Base-by-base conservation (phyloP, 176 grass and related monocot species). In the Juncus inflexus region DNA sequence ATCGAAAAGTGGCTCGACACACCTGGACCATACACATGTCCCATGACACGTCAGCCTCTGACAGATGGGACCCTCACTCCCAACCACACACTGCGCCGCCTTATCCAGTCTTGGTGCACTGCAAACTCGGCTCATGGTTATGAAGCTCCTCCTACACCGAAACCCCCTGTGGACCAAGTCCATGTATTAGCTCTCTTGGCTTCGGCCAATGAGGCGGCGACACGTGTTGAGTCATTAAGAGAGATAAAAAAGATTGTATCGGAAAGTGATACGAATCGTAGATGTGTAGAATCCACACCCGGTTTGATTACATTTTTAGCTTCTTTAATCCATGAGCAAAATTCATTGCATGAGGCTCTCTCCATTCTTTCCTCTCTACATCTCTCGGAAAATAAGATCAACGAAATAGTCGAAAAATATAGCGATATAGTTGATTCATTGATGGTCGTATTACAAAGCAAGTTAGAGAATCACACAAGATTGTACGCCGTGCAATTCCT, bases 81-180 rank as follows among this genome's bases (percentile, higher is more conserved):
- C 55, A 99, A 99, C 88, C 80, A 97, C 55, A 99, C 94, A 11
- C 94, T 99, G 28, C 85, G 94, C 54, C 85, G 88, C 36, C 88
- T 99, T 45, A 99, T 99, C 80, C 80, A 83, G 47, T 65, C 85
- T 9, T 99, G 94, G 94, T 70, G 83, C 77, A 62, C 65, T 16
- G 65, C 80, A 16, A 52, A 89, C 71, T 16, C 83, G 7, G 69
- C 43, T 74, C 63, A 59, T 35, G 68, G 68, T 58, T 71, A 71
- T 35, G 68, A 71, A 12, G 15, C 68, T 9, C 68, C 68, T 10
- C 81, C 81, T 3, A 83, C 81, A 6, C 81, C 81, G 2, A 61
- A 60, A 7, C 12, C 49, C 4, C 75, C 81, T 0, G 5, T 78
- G 39, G 63, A 74, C 62, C 55, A 52, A 3, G 13, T 3, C 6